These are phyloP conservation scores for Ogataea hybrid DNA, from an alignment of 1,139 yeast genomes.

Conservation along the genomic window DNA sequence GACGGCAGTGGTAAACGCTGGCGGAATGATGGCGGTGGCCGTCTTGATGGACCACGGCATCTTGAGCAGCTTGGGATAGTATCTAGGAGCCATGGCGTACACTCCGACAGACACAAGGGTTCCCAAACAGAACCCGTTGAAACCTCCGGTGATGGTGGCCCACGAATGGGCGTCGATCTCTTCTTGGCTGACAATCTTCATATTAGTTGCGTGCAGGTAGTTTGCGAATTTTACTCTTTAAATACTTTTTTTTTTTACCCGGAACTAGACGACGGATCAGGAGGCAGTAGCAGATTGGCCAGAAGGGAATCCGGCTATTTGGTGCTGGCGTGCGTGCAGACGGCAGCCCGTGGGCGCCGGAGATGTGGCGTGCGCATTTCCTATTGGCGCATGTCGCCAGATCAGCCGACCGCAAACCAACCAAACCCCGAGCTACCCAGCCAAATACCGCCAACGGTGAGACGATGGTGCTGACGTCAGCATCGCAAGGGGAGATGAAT, in stretches of 20 bases:
- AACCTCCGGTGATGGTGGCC: conserved; percentile 57
- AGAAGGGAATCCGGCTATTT: background rate
- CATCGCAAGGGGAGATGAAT: background rate
- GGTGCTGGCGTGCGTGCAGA: background rate
- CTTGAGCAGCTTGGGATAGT: conserved; percentile 42
- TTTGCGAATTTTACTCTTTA: background rate
- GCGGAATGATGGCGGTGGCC: conserved; percentile 59
- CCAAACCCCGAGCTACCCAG: background rate
- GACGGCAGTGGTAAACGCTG: conserved; percentile 52
- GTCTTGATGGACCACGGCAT: conserved; percentile 55
- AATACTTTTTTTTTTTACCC: background rate
- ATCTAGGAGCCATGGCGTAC: conserved; percentile 40
- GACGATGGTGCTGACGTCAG: background rate
- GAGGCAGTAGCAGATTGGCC: background rate
- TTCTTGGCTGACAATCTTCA: conserved; percentile 68
- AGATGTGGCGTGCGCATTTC: too few species aligned
- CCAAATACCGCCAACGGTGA: too few species aligned
- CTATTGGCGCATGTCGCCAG: too few species aligned
- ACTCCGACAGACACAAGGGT: conserved; percentile 49
- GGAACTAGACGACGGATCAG: background rate
- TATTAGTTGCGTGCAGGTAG: conserved; percentile 26
- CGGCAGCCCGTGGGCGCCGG: background rate
- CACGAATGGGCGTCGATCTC: conserved; percentile 63
- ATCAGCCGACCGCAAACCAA: background rate
- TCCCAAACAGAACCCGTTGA: conserved; percentile 62